phyloP scores from a whole-genome alignment of 345 rosid genomes.

The Populus euphratica region DNA sequence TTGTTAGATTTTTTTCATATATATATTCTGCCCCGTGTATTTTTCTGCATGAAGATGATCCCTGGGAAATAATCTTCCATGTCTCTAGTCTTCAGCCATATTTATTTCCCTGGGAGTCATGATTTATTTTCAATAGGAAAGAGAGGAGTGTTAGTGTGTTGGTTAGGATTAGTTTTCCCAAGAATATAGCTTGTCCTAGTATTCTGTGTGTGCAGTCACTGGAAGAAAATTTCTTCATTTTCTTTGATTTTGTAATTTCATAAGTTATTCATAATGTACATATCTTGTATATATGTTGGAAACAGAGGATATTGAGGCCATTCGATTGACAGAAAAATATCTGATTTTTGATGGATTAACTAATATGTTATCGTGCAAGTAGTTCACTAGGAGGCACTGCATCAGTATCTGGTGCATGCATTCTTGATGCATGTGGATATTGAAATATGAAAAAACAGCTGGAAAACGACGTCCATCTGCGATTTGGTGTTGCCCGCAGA shows the following conservation, averaged over 20 bases:
- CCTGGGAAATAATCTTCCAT: conserved; percentile 3
- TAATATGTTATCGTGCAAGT: neutral
- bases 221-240: neutral
- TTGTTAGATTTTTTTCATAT: conserved; percentile 6
- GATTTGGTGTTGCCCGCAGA: neutral
- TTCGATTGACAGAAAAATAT: neutral
- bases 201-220: conserved; percentile 20
- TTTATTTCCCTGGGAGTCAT: conserved; percentile 9
- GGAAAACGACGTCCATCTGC: neutral
- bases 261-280: conserved; percentile 24
- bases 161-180: neutral
- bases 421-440: neutral
- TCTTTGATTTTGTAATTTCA: conserved; percentile 8
- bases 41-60: conserved; percentile 4
- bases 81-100: conserved; percentile 15
- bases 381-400: neutral
- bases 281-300: conserved; percentile 35
- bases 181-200: conserved; percentile 17
- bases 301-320: conserved; percentile 5
- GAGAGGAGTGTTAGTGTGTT: conserved; percentile 2
- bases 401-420: neutral
- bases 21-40: conserved; percentile 4
- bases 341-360: neutral
- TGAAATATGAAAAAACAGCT: neutral
- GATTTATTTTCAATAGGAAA: conserved; percentile 8